Base-by-base conservation (phyloP, 208 protist species). In the Crithidia brevicula region DNA sequence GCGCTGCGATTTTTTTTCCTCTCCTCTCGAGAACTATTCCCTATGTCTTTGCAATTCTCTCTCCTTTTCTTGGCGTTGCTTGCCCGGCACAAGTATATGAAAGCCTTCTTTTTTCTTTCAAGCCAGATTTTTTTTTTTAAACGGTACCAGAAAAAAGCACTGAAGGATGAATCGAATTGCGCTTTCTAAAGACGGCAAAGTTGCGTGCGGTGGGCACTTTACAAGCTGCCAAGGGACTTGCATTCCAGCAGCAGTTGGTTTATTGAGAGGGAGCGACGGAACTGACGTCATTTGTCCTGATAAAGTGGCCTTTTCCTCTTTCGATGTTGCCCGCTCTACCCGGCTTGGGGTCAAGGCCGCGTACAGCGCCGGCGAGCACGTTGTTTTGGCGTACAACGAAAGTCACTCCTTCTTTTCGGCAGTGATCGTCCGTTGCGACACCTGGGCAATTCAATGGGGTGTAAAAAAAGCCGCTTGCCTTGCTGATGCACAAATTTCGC, bases 371-470 rank as follows among this genome's bases (percentile, higher is more conserved):
- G 86, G 81, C 16, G 74, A 77, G 25, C 85, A 91, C 59, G 81
- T 81, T 43, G 85, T 72, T 6, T 64, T 91, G 9, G 59, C 31
- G 1, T 88, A 86, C 57, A 66, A 60, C 18, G 45, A 62, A 8
- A 25, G 63, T 13, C 23, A 53, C 22, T 50, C 59, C 22, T 83
- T 86, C 54, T 86, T 95, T 71, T 68, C 82, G 0, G 67, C 79
- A 16, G 76, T 68, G 22, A 51, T 95, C 18, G 66, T 93, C 20
- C 86, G 89, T n/a, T 91, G 86, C 47, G 89, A 95, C 61, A 95
- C 89, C 8, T 92, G 89, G 86, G 72, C 82, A 15, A 74, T 91
- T 43, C 80, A 92, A 49, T 95, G 89, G 89, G 82, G 57, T 11
- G 76, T 92, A 0, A 61, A 75, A 20, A 68, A 36, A 15, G 10